Evolutionary conservation across 2,329 filamentous ascomycete species (phyloP).

Genomic region (Leptographium procerum): DNA sequence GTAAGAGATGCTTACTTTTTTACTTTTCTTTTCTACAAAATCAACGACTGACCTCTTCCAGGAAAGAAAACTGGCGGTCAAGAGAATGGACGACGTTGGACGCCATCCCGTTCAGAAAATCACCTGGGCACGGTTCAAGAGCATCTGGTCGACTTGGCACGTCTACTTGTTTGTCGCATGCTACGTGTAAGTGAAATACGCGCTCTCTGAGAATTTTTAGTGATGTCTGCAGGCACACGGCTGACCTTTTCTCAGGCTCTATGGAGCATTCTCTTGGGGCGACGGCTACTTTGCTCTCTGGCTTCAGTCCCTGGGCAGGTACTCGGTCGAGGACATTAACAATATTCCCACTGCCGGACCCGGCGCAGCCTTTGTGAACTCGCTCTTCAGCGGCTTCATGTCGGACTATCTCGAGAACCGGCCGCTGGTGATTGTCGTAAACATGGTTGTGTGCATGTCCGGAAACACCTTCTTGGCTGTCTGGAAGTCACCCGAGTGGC

Average conservation of each 20-base stretch:
- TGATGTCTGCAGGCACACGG: background rate
- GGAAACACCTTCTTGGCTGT: background rate
- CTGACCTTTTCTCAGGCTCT: background rate
- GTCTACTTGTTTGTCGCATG: background rate
- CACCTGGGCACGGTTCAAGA: background rate
- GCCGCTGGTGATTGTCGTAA: background rate
- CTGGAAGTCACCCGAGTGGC: background rate
- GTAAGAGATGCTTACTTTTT: no score
- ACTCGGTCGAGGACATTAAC: background rate
- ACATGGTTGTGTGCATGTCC: background rate
- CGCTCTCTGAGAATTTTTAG: no score
- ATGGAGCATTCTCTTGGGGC: background rate
- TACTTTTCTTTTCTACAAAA: no score
- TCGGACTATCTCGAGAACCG: conserved; percentile 1
- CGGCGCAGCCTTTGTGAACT: background rate
- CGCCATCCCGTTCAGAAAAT: background rate
- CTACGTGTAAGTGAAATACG: background rate
- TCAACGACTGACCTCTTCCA: background rate
- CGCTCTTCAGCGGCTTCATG: background rate
- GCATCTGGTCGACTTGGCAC: background rate
- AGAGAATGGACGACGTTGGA: background rate
- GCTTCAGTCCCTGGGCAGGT: background rate
- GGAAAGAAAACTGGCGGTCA: background rate
- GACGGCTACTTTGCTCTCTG: background rate
- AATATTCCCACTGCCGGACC: conserved; percentile 1